These are phyloP conservation scores for Coemansia sp. DNA, from an alignment of 192 early-diverging fungal genomes.

Conservation along the genomic window DNA sequence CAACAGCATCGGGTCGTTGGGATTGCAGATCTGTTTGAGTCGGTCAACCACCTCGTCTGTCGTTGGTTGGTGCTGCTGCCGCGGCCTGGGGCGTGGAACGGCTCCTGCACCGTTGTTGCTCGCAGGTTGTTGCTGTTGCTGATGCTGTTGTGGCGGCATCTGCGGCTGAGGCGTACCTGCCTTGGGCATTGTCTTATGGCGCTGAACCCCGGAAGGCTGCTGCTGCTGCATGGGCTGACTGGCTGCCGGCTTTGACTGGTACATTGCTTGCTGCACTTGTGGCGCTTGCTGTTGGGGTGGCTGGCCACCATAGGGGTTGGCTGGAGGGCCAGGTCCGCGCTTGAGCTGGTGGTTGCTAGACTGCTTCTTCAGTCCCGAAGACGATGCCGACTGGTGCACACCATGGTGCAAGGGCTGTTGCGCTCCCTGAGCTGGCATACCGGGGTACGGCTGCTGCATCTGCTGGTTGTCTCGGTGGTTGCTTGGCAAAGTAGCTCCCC, in stretches of 20 bases:
- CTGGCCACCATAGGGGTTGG: slow-evolving; percentile 35
- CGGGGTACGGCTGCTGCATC: slow-evolving; percentile 22
- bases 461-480: slow-evolving; percentile 16
- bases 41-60: slow-evolving; percentile 82
- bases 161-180: slow-evolving; percentile 11
- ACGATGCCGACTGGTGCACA: neutral
- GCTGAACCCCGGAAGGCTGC: slow-evolving; percentile 29
- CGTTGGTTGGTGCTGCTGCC: slow-evolving; percentile 57
- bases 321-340: slow-evolving; percentile 15
- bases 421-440: slow-evolving; percentile 6
- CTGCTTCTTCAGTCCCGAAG: slow-evolving; percentile 28
- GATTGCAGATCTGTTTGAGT: slow-evolving; percentile 79
- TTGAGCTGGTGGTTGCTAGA: slow-evolving; percentile 48
- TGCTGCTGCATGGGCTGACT: slow-evolving; percentile 16
- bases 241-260: slow-evolving; percentile 5
- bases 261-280: slow-evolving; percentile 15
- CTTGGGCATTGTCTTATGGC: slow-evolving; percentile 41
- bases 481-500: slow-evolving; percentile 38
- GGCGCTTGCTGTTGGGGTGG: slow-evolving; percentile 20
- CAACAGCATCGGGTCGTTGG: slow-evolving; percentile 80
- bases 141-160: slow-evolving; percentile 4
- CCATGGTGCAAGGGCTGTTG: neutral
- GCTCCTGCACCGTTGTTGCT: slow-evolving; percentile 10
- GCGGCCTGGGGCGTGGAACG: slow-evolving; percentile 51
- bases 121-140: neutral